These are phyloP conservation scores for Colletotrichum magnum DNA, from an alignment of 2,329 filamentous ascomycete genomes.

Conservation along the genomic window DNA sequence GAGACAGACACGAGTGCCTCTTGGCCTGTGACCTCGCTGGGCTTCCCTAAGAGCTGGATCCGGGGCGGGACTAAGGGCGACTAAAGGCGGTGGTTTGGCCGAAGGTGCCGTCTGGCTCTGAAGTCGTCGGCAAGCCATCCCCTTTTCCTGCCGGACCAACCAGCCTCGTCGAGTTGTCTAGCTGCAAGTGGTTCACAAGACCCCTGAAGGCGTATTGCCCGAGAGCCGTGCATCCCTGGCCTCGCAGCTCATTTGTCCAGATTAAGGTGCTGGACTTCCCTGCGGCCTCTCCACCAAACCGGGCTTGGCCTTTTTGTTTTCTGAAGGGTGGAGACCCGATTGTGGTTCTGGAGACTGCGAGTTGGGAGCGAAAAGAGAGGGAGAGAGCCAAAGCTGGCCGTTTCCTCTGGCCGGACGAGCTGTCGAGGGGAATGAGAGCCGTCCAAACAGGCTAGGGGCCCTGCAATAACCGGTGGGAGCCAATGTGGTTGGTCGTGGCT, in stretches of 20 bases:
- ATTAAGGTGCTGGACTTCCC: conserved; percentile 37
- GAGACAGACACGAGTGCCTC: conserved; percentile 25
- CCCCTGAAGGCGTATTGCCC: conserved; percentile 37
- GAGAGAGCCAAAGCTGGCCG: background rate
- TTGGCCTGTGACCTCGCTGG: conserved; percentile 32
- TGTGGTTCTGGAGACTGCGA: background rate
- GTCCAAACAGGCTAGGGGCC: background rate
- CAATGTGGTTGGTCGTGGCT: background rate
- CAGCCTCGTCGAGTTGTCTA: conserved; percentile 29
- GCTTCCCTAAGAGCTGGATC: conserved; percentile 13
- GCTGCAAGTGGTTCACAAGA: conserved; percentile 29
- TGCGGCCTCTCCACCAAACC: conserved; percentile 30
- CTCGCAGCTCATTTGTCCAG: conserved; percentile 34
- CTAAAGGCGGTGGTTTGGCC: conserved; percentile 32
- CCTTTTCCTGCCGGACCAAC: conserved; percentile 26
- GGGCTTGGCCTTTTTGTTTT: conserved; percentile 31
- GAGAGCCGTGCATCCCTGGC: conserved; percentile 30
- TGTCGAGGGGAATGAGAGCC: background rate
- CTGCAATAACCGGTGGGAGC: background rate
- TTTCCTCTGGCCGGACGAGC: background rate
- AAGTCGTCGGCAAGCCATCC: conserved; percentile 13
- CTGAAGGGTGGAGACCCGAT: conserved; percentile 17
- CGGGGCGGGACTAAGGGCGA: conserved; percentile 31
- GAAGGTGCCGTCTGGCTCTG: conserved; percentile 19
- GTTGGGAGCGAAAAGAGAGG: background rate